Evolutionary conservation across 192 early-diverging fungal species (phyloP), one percentile per base, ranked within the genome.

Genomic region (Lobosporangium transversale): DNA sequence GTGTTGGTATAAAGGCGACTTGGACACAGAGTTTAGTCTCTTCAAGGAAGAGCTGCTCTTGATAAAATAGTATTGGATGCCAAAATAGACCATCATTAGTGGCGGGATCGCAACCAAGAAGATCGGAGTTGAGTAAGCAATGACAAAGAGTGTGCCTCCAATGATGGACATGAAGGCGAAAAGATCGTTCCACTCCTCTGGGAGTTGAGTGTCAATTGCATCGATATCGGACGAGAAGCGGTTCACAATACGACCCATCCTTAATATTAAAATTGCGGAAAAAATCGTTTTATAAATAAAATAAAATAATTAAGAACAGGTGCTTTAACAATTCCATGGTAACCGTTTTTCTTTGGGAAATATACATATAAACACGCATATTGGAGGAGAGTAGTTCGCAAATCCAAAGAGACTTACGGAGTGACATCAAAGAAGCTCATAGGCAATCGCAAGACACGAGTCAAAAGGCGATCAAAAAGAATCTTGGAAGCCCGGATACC

Each of bases 191-290:
- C 86, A 79, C 14, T 79, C 63, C 45, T 64, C 58, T 3, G 90
- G 85, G 6, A 91, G 56, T 8, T 80, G 58, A 53, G 86, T 85
- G 57, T 94, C 94, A 24, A 95, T 83, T 15, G 89, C 88, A 69
- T 91, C 83, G 59, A 91, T 87, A 73, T 97, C 96, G 66, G 94
- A 94, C 55, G 91, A 91, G 66, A 97, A 96, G 14, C 95, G 89
- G 66, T 96, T 94, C 40, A 95, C 69, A 70, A 97, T 88, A 37
- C 95, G 88, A 21, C 95, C 94, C 4, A 91, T 70, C 29, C 93
- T 94, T 20, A 89, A 44, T 83, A 23, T 23, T 48, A 45, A 15
- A 10, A 43, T n/a, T n/a, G n/a, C n/a, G n/a, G n/a, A 36, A n/a
- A 48, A 55, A 89, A 0, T 53, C 27, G 30, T 21, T 48, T 20